phyloP scores from a whole-genome alignment of 306 rosid species.

The Cicer pinnatifidum region DNA sequence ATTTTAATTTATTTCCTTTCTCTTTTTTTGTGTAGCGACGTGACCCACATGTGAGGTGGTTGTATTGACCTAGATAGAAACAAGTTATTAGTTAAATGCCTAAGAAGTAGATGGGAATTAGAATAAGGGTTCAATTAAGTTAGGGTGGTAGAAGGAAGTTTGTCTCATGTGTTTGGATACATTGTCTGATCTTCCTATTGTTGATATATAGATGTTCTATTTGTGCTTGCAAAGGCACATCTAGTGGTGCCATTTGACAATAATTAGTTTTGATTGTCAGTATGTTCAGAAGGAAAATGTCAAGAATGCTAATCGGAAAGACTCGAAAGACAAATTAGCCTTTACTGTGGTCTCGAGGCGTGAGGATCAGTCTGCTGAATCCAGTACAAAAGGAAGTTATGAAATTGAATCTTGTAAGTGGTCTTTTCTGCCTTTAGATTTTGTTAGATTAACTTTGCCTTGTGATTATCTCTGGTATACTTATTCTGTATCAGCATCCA shows the following conservation, averaged over 20 bases:
- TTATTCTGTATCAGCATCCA: background rate
- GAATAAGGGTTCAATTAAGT: background rate
- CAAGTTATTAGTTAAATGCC: no score
- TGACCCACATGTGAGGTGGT: background rate
- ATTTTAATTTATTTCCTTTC: conserved; percentile 3
- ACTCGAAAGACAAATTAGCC: conserved; percentile 61
- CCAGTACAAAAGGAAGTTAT: conserved; percentile 60
- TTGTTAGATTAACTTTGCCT: conserved; percentile 33
- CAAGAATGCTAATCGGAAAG: conserved; percentile 59
- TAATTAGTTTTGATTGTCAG: conserved; percentile 58
- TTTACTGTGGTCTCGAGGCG: conserved; percentile 63
- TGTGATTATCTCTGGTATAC: conserved; percentile 18
- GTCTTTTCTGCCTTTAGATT: conserved; percentile 14
- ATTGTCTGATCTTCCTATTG: conserved; percentile 25
- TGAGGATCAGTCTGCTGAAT: conserved; percentile 63
- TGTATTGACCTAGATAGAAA: background rate
- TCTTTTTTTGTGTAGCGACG: background rate
- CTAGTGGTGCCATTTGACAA: conserved; percentile 24
- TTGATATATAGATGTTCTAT: conserved; percentile 34
- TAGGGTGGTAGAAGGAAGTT: background rate
- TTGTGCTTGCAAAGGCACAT: conserved; percentile 37
- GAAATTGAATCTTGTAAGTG: conserved; percentile 62
- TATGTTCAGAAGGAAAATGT: conserved; percentile 79
- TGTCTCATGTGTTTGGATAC: background rate
- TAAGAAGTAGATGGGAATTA: background rate